Base-by-base conservation (phyloP, 2,329 filamentous ascomycete species). In the Pestalotiopsis sp. region DNA sequence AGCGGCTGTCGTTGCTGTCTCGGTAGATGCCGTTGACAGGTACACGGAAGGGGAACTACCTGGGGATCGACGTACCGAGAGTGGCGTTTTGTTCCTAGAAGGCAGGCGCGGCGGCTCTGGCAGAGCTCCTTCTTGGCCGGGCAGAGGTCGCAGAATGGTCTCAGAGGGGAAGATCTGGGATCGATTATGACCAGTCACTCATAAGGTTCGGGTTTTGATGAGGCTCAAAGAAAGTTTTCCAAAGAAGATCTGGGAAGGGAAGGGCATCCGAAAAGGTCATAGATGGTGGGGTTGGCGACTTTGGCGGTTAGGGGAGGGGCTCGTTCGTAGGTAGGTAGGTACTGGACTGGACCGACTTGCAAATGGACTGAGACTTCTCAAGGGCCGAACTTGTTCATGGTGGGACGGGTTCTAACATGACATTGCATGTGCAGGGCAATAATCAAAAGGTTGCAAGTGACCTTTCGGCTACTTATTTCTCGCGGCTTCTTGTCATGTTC, bases 221-320 rank as follows among this genome's bases (percentile, higher is more conserved):
- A 62, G 59, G 59, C 59, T 62, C 59, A 38, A 62, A 62, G 59
- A 62, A 62, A 62, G 59, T 62, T 62, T 62, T 36, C 59, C 45
- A 12, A 52, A 20, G 31, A 31, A 39, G 27, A 36, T 36, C 20
- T 62, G 59, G 59, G 31, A 62, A 36, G 59, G 31, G 59, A 62
- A 36, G 59, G 31, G 59, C 25, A 27, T 39, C 31, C 36, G 59
- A 39, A 62, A 62, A 59, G 45, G 59, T 38, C 31, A 62, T 36
- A 62, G 59, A 62, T 62, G 36, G 59, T 62, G 59, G 59, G 59
- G 59, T 62, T 62, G n/a, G 27, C 25, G 57, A 27, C 59, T 62
- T 39, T 36, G 59, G 31, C 59, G 59, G 59, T 36, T 62, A 62
- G 36, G 59, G 59, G 36, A 36, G 59, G 59, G 59, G n/a, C 36